Percentiles rank a stretch among this genome's conserved stretches.
phyloP scores from a whole-genome alignment of 768 basidiomycete species.

The Omphalotus guepiniiformis region DNA sequence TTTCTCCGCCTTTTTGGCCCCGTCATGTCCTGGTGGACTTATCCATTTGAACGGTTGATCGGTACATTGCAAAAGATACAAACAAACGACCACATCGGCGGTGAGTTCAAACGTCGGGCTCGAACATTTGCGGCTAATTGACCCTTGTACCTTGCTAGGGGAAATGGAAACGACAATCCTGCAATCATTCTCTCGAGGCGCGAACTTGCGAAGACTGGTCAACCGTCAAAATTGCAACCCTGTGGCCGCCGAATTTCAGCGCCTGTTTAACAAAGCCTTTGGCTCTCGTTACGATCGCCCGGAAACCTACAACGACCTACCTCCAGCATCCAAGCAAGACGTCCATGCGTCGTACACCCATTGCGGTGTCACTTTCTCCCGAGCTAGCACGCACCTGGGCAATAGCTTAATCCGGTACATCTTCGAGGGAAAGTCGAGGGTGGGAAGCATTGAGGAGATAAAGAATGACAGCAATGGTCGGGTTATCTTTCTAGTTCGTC shows the following conservation, averaged over 20 bases:
- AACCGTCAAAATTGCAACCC: slow-evolving; percentile 13
- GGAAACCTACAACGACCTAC: neutral
- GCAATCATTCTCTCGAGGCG: slow-evolving; percentile 5
- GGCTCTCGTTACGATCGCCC: neutral
- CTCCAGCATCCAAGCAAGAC: neutral
- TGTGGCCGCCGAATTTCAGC: slow-evolving; percentile 14
- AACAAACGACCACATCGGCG: slow-evolving; percentile 27
- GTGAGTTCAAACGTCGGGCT: neutral
- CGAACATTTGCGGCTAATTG: neutral
- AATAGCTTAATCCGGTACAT: slow-evolving; percentile 11
- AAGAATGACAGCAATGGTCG: neutral
- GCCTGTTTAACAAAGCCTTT: slow-evolving; percentile 16
- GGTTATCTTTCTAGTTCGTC: slow-evolving; percentile 3
- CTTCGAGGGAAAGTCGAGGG: neutral
- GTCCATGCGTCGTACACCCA: slow-evolving; percentile 6
- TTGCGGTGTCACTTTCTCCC: slow-evolving; percentile 6
- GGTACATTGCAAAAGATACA: slow-evolving; percentile 29
- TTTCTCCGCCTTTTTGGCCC: slow-evolving; percentile 27
- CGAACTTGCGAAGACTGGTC: slow-evolving; percentile 13
- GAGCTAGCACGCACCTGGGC: slow-evolving; percentile 7
- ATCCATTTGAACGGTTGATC: slow-evolving; percentile 34
- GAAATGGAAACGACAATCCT: slow-evolving; percentile 4
- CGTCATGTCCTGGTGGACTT: slow-evolving; percentile 33
- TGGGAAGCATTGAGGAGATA: neutral
- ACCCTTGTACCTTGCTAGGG: neutral